phyloP scores from a whole-genome alignment of 805 yeast genomes.

The Zygosaccharomyces siamensis region DNA sequence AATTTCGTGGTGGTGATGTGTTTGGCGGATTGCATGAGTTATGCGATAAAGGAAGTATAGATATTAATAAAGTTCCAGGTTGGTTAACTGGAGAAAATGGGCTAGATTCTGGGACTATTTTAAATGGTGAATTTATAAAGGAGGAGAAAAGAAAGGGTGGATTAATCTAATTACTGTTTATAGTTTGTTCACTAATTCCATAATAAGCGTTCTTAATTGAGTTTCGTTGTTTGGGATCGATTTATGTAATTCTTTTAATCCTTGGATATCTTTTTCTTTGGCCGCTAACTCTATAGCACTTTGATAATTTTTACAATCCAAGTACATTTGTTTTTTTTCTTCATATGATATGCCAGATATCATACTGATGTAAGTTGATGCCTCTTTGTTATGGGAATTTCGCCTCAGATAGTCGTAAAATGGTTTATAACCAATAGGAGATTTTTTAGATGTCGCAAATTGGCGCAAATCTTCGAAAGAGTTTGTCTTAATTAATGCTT shows the following conservation, averaged over 20 bases:
- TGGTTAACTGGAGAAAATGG: conserved; percentile 82
- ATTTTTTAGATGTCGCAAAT: conserved; percentile 47
- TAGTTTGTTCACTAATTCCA: conserved; percentile 20
- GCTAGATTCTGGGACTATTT: conserved; percentile 42
- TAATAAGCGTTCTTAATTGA: conserved; percentile 21
- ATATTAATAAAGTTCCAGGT: conserved; percentile 57
- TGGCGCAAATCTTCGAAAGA: conserved; percentile 55
- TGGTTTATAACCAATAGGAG: conserved; percentile 69
- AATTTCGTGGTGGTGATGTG: conserved; percentile 61
- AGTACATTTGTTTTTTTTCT: conserved; percentile 46
- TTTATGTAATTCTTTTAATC: conserved; percentile 23
- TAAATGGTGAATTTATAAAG: conserved; percentile 36
- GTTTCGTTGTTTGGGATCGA: conserved; percentile 27
- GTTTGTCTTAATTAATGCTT: conserved; percentile 42
- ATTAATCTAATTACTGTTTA: conserved; percentile 16
- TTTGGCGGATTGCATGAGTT: conserved; percentile 76
- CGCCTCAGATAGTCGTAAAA: conserved; percentile 52
- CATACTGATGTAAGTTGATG: conserved; percentile 53
- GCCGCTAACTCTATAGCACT: conserved; percentile 40
- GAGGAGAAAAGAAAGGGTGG: conserved; percentile 19
- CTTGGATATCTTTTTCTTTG: conserved; percentile 26
- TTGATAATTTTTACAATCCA: conserved; percentile 48
- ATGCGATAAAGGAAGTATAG: conserved; percentile 44
- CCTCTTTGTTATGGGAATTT: conserved; percentile 54
- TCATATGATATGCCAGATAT: conserved; percentile 44